Percentiles rank a stretch among this genome's conserved stretches.
These are phyloP conservation scores for Leccinum griseonigrum DNA, from an alignment of 1,284 basidiomycete species.

Conservation along the genomic window DNA sequence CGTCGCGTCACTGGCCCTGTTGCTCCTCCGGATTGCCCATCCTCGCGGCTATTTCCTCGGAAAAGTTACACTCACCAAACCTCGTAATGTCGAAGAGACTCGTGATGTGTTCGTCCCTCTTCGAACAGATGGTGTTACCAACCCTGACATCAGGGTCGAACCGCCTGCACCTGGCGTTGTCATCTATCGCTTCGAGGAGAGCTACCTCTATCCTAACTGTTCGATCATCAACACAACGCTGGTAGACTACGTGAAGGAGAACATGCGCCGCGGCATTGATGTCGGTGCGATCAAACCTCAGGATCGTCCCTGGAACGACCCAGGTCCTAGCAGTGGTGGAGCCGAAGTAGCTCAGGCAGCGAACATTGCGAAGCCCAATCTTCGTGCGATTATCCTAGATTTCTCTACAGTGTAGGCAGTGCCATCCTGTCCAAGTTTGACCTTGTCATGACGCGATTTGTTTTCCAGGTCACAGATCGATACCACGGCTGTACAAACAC, in stretches of 20 bases:
- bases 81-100: constrained; percentile 32
- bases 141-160: constrained; percentile 71
- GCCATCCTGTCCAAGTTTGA: neutral
- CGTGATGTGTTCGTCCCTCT: constrained; percentile 88
- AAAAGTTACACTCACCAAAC: constrained; percentile 49
- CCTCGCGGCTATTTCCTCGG: constrained; percentile 93
- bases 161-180: constrained; percentile 88
- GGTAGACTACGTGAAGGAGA: constrained; percentile 78
- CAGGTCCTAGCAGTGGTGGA: constrained; percentile 61
- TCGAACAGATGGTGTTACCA: constrained; percentile 57
- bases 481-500: constrained; percentile 86
- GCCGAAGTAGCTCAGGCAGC: constrained; percentile 45
- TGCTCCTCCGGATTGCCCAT: constrained; percentile 86
- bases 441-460: neutral
- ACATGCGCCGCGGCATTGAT: constrained; percentile 78
- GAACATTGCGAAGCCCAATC: constrained; percentile 62
- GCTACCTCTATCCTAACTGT: constrained; percentile 91
- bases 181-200: constrained; percentile 93
- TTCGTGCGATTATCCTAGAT: constrained; percentile 90
- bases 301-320: constrained; percentile 96
- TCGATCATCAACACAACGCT: constrained; percentile 76
- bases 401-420: constrained; percentile 78
- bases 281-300: constrained; percentile 57
- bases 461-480: constrained; percentile 67
- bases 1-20: constrained; percentile 74